Evolutionary conservation across 179 eudicot species (phyloP).

Genomic region (Spinacia oleracea): DNA sequence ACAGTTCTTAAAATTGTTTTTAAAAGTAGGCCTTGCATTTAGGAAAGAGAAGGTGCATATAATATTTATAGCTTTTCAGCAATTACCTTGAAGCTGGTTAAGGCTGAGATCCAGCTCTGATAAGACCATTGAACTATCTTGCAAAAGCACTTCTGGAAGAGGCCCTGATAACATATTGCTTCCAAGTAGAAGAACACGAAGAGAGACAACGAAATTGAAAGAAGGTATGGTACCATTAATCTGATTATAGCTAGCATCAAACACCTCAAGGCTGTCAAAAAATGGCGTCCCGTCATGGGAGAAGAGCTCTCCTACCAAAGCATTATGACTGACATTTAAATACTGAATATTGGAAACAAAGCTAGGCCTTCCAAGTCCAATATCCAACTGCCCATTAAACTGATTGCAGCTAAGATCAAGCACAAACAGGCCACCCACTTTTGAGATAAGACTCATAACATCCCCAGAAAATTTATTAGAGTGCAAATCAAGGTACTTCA

Average conservation of each 20-base stretch:
- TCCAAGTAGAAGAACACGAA: conserved; percentile 49
- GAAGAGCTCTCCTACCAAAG: conserved; percentile 56
- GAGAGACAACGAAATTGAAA: conserved; percentile 55
- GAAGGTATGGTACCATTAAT: conserved; percentile 52
- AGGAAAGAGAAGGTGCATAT: background rate
- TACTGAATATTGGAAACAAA: conserved; percentile 46
- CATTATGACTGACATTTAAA: conserved; percentile 57
- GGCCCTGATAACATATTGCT: conserved; percentile 51
- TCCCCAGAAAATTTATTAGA: conserved; percentile 53
- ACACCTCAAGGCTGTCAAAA: conserved; percentile 61
- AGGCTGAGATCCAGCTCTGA: conserved; percentile 58
- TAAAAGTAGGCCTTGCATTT: background rate
- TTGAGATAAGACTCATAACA: conserved; percentile 39
- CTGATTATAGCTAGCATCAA: conserved; percentile 58
- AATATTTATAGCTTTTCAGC: background rate
- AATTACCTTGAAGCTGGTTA: conserved; percentile 63
- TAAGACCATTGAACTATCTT: conserved; percentile 56
- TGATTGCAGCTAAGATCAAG: conserved; percentile 56
- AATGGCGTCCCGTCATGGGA: conserved; percentile 58
- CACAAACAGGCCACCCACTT: conserved; percentile 38
- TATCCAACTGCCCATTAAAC: conserved; percentile 47
- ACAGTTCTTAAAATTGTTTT: background rate
- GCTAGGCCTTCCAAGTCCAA: conserved; percentile 46
- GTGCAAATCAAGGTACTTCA: conserved; percentile 54
- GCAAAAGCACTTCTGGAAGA: conserved; percentile 55